Evolutionary conservation across 768 basidiomycete genomes (phyloP).

Genomic region (Xanthoconium stramineum): DNA sequence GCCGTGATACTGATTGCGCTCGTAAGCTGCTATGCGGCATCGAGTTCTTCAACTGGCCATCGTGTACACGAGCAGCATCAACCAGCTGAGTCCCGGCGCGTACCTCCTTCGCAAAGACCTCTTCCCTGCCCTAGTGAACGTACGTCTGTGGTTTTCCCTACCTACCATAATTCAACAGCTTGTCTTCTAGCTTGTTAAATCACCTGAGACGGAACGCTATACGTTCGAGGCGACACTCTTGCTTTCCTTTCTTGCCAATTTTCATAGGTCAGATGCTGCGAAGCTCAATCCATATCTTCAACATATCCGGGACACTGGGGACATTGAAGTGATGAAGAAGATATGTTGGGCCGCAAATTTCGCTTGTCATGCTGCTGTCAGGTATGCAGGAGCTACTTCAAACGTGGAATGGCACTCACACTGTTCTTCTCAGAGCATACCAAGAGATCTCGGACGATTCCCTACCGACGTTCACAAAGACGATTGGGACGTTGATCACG

Average conservation of each 20-base stretch:
- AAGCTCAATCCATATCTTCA: conserved; percentile 66
- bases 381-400: conserved; percentile 32
- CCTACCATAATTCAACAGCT: background rate
- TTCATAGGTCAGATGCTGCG: conserved; percentile 69
- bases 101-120: conserved; percentile 65
- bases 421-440: conserved; percentile 44
- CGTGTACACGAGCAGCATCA: conserved; percentile 55
- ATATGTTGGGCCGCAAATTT: conserved; percentile 56
- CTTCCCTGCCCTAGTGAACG: conserved; percentile 51
- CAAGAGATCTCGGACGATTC: conserved; percentile 54
- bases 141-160: conserved; percentile 25
- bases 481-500: conserved; percentile 49
- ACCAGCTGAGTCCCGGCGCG: conserved; percentile 66
- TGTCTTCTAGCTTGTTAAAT: conserved; percentile 48
- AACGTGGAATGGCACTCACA: background rate
- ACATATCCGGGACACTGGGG: conserved; percentile 44
- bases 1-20: background rate
- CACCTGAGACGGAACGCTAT: conserved; percentile 50
- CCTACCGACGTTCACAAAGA: conserved; percentile 45
- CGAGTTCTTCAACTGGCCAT: conserved; percentile 55
- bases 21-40: conserved; percentile 47
- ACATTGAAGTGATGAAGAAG: conserved; percentile 52
- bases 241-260: conserved; percentile 63
- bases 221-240: conserved; percentile 60
- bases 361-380: conserved; percentile 47